Conservation (phyloP, 306 rosid species). For the Luffa acutangula region DNA sequence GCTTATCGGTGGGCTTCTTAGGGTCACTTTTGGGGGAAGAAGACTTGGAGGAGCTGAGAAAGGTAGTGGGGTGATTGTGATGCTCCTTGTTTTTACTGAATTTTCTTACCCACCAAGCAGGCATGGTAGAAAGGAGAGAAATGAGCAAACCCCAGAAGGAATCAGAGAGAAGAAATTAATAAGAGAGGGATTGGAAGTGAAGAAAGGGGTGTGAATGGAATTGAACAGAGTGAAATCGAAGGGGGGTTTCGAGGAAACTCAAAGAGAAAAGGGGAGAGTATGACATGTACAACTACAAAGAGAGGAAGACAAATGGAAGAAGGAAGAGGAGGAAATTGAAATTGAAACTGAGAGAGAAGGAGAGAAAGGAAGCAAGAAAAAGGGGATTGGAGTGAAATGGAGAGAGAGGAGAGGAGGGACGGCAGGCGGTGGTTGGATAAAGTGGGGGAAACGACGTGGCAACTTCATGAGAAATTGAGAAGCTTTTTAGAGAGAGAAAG, state of each 20-base stretch:
- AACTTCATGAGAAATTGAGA: background rate
- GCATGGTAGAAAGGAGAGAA: conserved; percentile 35
- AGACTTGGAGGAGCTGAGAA: conserved; percentile 30
- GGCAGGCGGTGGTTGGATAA: conserved; percentile 79
- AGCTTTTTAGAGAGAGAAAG: no score
- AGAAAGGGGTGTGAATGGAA: background rate
- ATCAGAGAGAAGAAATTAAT: background rate
- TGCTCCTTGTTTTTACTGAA: conserved; percentile 47
- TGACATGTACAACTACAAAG: background rate
- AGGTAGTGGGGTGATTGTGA: conserved; percentile 14
- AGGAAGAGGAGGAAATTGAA: conserved; percentile 8
- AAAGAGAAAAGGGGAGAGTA: background rate
- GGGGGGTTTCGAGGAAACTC: background rate
- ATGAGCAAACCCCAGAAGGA: background rate
- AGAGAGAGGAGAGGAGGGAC: conserved; percentile 24
- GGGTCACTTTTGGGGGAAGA: conserved; percentile 14
- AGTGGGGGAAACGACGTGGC: conserved; percentile 47
- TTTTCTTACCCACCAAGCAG: conserved; percentile 80
- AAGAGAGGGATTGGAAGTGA: background rate
- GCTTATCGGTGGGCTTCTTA: conserved; percentile 16
- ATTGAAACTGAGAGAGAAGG: background rate
- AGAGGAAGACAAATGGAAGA: conserved; percentile 18
- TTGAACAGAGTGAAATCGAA: background rate
- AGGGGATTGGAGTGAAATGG: background rate
- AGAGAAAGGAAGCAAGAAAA: conserved; percentile 5